Evolutionary conservation across 352 stramenopile species (phyloP), one percentile per base, ranked within the genome.

Genomic region (Bremia lactucae): DNA sequence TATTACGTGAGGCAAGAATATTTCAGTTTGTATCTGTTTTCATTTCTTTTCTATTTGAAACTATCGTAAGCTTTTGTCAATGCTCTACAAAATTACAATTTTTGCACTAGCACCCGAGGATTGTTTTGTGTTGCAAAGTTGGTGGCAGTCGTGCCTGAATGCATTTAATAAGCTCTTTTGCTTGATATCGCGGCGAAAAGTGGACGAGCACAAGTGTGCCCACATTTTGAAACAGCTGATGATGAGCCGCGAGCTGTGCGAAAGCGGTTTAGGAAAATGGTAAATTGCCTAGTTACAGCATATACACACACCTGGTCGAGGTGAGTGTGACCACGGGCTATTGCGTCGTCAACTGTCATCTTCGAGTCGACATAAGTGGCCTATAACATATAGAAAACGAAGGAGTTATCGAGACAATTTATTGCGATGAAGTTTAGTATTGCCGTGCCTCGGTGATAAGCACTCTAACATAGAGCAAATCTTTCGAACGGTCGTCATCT

Each of bases 361-460:
- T 46, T 59, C 29, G 70, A 60, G 33, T 75, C 73, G 13, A 71
- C 55, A 41, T 72, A 91, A 1, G 79, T 91, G 1, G 77, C 73
- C 74, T 87, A 36, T 33, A 40, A 51, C 14, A 14, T 36, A 22
- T 16, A 43, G 31, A 29, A 16, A 2, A 33, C n/a, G n/a, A n/a
- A n/a, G n/a, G n/a, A n/a, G n/a, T n/a, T n/a, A n/a, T n/a, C n/a
- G n/a, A 51, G 29, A 34, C 4, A 36, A 31, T 9, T 34, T 49
- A 60, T n/a, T n/a, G n/a, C n/a, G n/a, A n/a, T n/a, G n/a, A 1
- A 29, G 8, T 29, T 29, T 3, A 11, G 7, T 25, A 34, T 23
- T 11, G 36, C 38, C 22, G 38, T 41, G 88, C 79, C 76, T 92
- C 79, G 0, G 79, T 92, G 45, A 92, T 71, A 18, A 92, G 65